These are phyloP conservation scores for Pseudomonodictys pantanalensis DNA, from an alignment of 495 filamentous ascomycete genomes.

Conservation along the genomic window DNA sequence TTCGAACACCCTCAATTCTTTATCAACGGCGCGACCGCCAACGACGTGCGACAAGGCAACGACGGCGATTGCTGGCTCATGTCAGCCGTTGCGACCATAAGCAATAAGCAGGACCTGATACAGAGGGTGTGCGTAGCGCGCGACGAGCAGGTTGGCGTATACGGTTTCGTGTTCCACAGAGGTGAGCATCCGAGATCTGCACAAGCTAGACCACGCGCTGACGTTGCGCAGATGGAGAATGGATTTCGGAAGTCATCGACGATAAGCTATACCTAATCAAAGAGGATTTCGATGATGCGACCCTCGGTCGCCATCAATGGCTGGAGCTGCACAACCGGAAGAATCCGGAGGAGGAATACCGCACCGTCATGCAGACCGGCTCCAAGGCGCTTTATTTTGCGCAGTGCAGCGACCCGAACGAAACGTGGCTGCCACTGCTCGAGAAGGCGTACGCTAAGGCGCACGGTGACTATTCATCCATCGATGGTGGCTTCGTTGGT, in stretches of 20 bases:
- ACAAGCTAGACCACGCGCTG: constrained; percentile 6
- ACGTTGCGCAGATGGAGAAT: constrained; percentile 69
- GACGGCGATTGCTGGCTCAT: constrained; percentile 93
- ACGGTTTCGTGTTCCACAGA: constrained; percentile 91
- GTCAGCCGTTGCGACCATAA: constrained; percentile 79
- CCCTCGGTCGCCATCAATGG: constrained; percentile 65
- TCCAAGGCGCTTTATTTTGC: constrained; percentile 82
- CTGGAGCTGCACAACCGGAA: constrained; percentile 63
- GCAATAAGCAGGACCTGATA: constrained; percentile 75
- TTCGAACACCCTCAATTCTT: constrained; percentile 86
- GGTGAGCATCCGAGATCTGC: constrained; percentile 42
- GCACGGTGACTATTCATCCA: constrained; percentile 79
- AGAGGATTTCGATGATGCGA: constrained; percentile 74
- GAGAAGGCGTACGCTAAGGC: constrained; percentile 98
- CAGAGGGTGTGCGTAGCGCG: constrained; percentile 78
- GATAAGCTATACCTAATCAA: constrained; percentile 79
- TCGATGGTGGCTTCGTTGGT: constrained; percentile 81
- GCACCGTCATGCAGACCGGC: constrained; percentile 69
- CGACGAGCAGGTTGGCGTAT: constrained; percentile 80
- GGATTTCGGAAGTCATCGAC: constrained; percentile 88
- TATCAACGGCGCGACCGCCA: constrained; percentile 77
- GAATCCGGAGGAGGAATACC: constrained; percentile 75
- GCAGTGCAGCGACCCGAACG: constrained; percentile 77
- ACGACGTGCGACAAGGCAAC: constrained; percentile 73
- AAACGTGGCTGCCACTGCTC: constrained; percentile 91